Conservation (phyloP, 805 yeast species). For the Diddensiella santjacobensis region DNA sequence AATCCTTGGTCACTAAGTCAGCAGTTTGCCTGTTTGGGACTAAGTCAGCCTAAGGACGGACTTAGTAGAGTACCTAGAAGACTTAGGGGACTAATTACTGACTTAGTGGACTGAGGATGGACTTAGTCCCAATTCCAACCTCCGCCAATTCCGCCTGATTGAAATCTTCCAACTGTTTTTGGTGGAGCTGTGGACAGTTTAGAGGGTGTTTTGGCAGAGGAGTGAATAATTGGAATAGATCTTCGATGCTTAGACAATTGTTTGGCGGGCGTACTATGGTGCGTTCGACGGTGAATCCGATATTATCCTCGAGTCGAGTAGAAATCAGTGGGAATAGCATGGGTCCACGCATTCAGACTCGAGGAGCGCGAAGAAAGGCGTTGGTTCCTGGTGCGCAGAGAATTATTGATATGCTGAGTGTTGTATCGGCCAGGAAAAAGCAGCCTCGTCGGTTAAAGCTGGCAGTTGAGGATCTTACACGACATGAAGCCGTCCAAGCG, state of each 20-base stretch:
- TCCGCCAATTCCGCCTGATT: no score
- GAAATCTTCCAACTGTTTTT: no score
- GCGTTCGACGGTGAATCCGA: background rate
- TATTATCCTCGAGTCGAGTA: background rate
- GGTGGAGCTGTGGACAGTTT: no score
- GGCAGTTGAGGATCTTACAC: conserved; percentile 73
- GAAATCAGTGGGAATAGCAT: background rate
- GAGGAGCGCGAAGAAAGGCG: conserved; percentile 49
- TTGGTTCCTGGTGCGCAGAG: conserved; percentile 48
- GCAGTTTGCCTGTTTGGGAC: no score
- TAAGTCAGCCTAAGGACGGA: no score
- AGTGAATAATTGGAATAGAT: no score
- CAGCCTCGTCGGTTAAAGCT: conserved; percentile 79
- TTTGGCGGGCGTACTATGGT: background rate
- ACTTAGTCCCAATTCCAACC: no score
- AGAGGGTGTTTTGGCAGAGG: no score
- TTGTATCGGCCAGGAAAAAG: conserved; percentile 80
- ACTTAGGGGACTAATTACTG: no score
- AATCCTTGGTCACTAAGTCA: no score
- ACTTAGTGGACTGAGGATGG: no score
- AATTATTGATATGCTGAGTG: conserved; percentile 61
- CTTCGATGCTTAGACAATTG: background rate
- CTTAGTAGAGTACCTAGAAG: no score
- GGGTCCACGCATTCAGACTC: background rate
- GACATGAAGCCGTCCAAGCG: conserved; percentile 74